These are phyloP conservation scores for Pseudogymnoascus sp. DNA, from an alignment of 2,329 filamentous ascomycete genomes.

Conservation along the genomic window DNA sequence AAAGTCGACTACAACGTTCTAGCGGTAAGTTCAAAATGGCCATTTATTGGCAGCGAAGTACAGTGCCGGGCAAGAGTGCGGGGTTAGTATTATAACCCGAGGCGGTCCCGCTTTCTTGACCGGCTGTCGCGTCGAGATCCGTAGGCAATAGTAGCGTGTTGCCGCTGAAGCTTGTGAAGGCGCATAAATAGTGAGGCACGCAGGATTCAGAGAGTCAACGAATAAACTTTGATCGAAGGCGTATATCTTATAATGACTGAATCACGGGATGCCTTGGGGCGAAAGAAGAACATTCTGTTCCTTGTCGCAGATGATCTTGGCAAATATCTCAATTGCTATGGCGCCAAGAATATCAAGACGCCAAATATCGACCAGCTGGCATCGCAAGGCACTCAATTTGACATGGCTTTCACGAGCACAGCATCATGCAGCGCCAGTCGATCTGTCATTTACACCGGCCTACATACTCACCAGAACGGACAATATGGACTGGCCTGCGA, in stretches of 20 bases:
- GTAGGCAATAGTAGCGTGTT: background rate
- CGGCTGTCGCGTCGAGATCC: background rate
- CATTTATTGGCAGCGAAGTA: background rate
- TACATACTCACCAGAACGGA: no score
- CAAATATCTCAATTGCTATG: slow-evolving; percentile 10
- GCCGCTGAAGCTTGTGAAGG: background rate
- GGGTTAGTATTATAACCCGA: no score
- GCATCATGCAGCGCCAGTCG: no score
- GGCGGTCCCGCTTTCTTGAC: background rate
- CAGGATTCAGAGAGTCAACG: background rate
- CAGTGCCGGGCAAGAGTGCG: no score
- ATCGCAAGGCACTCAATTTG: no score
- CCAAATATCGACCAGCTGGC: no score
- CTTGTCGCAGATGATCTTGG: slow-evolving; percentile 37
- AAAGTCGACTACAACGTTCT: no score
- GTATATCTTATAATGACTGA: background rate
- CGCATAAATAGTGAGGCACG: background rate
- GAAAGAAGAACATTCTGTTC: slow-evolving; percentile 30
- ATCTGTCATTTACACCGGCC: no score
- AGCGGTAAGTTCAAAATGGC: no score
- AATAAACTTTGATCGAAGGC: background rate
- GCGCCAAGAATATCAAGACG: no score
- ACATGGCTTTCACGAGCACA: no score
- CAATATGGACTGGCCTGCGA: no score
- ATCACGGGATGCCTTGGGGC: background rate